Base-by-base conservation (phyloP, 2,329 filamentous ascomycete species). In the Pseudogymnoascus sp. region DNA sequence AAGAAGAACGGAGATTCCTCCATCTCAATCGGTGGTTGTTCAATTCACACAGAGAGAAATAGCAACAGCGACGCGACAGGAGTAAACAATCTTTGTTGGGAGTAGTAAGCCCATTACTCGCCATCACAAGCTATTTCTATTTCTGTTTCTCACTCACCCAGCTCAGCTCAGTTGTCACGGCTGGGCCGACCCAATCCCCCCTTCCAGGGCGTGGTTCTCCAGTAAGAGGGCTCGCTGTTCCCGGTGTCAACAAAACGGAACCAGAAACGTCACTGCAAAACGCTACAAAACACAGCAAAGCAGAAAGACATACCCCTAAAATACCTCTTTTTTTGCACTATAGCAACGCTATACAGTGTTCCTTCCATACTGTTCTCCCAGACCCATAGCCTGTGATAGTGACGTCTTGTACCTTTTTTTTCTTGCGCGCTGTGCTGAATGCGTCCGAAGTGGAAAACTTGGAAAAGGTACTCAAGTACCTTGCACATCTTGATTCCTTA, bases 171-270 rank as follows among this genome's bases (percentile, higher is more conserved):
- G 39, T 42, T 42, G 39, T 42, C 39, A 42, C 39, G 39, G 39
- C 39, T 10, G 7, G 15, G 39, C 18, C 39, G 15, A 36, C 39
- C 39, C 37, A 40, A 18, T 42, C n/a, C 39, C 39, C 18, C 39
- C 31, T 33, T 42, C 15, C 39, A 42, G 39, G 21, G 15, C 9
- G 8, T 42, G 39, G 39, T 42, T 42, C 3, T 18, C 39, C 39
- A 42, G 39, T 42, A 18, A 18, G 1, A 42, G 4, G 1, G 9
- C 39, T 42, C 39, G 39, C 39, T 52, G 45, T 52, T 52, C 45
- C 25, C 45, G 45, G 45, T 52, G 45, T 52, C 45, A 52, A 52
- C 45, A 15, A 15, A 52, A 52, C 45, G 27, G 45, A 52, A 52
- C 45, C 45, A 52, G 27, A 52, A 29, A 31, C 45, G 27, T 52